Evolutionary conservation across 768 basidiomycete genomes (phyloP).

Genomic region (Lactifluus echinatus): DNA sequence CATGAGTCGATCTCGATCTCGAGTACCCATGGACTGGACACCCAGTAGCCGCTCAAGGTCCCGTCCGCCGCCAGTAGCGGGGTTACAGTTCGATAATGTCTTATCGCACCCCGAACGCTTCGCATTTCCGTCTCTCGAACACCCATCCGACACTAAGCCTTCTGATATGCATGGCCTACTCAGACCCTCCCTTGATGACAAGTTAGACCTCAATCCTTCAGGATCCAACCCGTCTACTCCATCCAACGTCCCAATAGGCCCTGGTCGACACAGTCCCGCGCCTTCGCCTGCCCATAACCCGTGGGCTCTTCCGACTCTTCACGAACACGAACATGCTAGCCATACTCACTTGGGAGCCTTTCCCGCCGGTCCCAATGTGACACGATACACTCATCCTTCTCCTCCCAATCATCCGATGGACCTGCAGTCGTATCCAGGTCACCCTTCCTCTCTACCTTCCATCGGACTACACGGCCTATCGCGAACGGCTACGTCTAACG

Average conservation of each 20-base stretch:
- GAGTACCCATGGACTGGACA: conserved; percentile 89
- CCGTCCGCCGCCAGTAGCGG: conserved; percentile 50
- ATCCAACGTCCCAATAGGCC: conserved; percentile 25
- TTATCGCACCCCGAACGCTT: conserved; percentile 20
- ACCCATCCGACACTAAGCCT: conserved; percentile 23
- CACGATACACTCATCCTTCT: conserved; percentile 13
- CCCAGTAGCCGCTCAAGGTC: conserved; percentile 71
- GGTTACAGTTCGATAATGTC: conserved; percentile 23
- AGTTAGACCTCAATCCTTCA: conserved; percentile 20
- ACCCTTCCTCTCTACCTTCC: conserved; percentile 69
- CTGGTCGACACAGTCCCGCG: conserved; percentile 26
- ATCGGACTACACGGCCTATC: conserved; percentile 54
- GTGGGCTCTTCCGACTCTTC: conserved; percentile 16
- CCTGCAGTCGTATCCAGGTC: conserved; percentile 19
- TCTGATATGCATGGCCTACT: conserved; percentile 40
- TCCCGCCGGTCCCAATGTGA: background rate
- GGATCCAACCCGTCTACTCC: conserved; percentile 21
- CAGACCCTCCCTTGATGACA: conserved; percentile 18
- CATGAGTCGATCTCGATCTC: conserved; percentile 83
- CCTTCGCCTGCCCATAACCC: conserved; percentile 22
- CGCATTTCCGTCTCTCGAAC: conserved; percentile 20
- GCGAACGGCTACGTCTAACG: conserved; percentile 28
- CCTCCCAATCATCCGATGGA: conserved; percentile 4
- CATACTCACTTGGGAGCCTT: conserved; percentile 2
- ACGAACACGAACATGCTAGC: conserved; percentile 16